Percentiles rank a stretch among this genome's conserved stretches.
Conservation (phyloP, 2,329 filamentous ascomycete genomes). For the Hirsutella rhossiliensis region DNA sequence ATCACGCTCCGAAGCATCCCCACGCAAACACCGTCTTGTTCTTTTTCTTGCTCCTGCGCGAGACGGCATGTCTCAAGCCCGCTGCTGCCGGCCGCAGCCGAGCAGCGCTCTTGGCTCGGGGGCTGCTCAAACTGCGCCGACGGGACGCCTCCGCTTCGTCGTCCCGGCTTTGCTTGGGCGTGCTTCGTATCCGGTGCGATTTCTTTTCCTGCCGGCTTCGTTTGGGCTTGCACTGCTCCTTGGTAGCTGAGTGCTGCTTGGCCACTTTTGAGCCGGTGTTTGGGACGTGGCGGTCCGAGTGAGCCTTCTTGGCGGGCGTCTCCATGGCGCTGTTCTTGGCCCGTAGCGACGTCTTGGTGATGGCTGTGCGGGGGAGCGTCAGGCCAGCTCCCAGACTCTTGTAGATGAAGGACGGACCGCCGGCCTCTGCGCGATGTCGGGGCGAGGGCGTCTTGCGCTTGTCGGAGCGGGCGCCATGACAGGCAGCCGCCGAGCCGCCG, state of each 20-base stretch:
- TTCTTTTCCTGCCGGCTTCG: background rate
- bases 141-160: background rate
- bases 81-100: background rate
- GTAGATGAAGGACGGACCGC: background rate
- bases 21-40: background rate
- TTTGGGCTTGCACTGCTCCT: background rate
- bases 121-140: background rate
- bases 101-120: background rate
- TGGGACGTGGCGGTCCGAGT: background rate
- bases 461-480: background rate
- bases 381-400: background rate
- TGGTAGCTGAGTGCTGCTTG: background rate
- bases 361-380: background rate
- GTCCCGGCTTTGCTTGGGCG: background rate
- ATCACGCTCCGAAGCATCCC: background rate
- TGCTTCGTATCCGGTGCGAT: background rate
- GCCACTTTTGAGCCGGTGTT: background rate
- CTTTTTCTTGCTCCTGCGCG: background rate
- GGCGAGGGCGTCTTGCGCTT: constrained; percentile 1
- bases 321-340: background rate
- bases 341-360: background rate
- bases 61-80: background rate
- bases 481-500: background rate
- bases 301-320: background rate
- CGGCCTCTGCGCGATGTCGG: background rate